These are phyloP conservation scores for Bauhinia variegata DNA, from an alignment of 306 rosid species.

Conservation along the genomic window DNA sequence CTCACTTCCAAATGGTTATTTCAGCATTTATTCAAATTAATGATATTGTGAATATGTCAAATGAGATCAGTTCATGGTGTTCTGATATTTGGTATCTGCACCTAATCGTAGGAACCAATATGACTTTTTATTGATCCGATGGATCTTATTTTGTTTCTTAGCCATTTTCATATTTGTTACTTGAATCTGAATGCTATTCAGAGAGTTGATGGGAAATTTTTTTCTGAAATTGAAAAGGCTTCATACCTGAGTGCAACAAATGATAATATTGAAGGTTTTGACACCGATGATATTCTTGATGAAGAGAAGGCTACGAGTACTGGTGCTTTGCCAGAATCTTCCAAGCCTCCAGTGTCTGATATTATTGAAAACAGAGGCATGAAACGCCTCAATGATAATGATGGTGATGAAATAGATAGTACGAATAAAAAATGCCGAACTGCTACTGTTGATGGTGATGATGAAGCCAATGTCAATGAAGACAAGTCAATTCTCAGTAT, in stretches of 20 bases:
- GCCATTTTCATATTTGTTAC: constrained; percentile 23
- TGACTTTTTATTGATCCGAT: constrained; percentile 15
- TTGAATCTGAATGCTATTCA: constrained; percentile 49
- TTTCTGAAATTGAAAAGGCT: constrained; percentile 38
- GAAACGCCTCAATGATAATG: constrained; percentile 62
- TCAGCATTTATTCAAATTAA: constrained; percentile 2
- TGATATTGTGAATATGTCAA: constrained; percentile 23
- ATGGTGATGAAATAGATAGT: constrained; percentile 47
- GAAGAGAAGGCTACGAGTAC: constrained; percentile 41
- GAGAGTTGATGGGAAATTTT: constrained; percentile 24
- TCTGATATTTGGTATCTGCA: constrained; percentile 11
- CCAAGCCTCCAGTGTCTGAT: constrained; percentile 44
- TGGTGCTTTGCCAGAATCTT: constrained; percentile 37
- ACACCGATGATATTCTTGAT: constrained; percentile 41
- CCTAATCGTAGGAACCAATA: constrained; percentile 17
- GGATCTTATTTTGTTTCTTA: constrained; percentile 21
- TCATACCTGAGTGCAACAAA: constrained; percentile 38
- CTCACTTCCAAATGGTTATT: constrained; percentile 13
- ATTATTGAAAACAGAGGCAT: constrained; percentile 57
- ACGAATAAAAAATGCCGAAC: constrained; percentile 62
- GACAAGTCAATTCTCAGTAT: constrained; percentile 42
- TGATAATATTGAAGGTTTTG: constrained; percentile 44
- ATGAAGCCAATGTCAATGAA: constrained; percentile 42
- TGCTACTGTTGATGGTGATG: constrained; percentile 42
- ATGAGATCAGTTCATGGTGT: constrained; percentile 17